phyloP scores from a whole-genome alignment of 768 basidiomycete genomes.

The Tricholoma sp. region DNA sequence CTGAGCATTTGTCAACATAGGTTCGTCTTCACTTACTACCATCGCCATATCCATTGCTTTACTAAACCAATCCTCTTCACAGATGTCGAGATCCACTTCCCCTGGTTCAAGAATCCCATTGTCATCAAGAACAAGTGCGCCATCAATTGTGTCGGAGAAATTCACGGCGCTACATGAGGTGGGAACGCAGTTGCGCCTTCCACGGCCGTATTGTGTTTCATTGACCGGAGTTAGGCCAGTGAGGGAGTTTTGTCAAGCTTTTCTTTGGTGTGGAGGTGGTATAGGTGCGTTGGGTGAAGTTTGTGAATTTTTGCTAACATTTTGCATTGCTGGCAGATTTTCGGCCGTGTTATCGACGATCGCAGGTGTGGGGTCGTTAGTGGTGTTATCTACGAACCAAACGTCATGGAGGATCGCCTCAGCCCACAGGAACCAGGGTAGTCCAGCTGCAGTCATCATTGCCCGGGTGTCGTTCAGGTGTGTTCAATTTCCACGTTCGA shows the following conservation, averaged over 20 bases:
- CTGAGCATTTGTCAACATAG: too few relatives aligned
- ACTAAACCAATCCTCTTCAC: too few relatives aligned
- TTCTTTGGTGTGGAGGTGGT: too few relatives aligned
- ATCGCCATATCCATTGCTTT: too few relatives aligned
- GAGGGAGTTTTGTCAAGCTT: too few relatives aligned
- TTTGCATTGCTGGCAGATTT: too few relatives aligned
- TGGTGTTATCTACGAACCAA: too few relatives aligned
- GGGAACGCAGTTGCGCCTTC: neutral
- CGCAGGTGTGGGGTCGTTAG: neutral
- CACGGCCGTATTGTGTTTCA: neutral
- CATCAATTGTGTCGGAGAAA: neutral
- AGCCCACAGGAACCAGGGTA: constrained; percentile 5
- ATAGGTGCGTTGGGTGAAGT: neutral
- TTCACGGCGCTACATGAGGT: neutral
- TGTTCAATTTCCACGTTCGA: constrained; percentile 4
- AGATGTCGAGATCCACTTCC: neutral
- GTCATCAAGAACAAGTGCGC: neutral
- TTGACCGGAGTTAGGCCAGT: neutral
- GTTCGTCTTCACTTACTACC: too few relatives aligned
- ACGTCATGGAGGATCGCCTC: constrained; percentile 3
- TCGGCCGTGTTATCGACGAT: neutral
- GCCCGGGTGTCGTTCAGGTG: neutral
- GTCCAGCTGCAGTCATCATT: constrained; percentile 3
- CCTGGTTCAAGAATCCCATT: neutral
- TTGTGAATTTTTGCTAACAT: neutral